Evolutionary conservation across 257 asterid genomes (phyloP).

Genomic region (Petunia axillaris): DNA sequence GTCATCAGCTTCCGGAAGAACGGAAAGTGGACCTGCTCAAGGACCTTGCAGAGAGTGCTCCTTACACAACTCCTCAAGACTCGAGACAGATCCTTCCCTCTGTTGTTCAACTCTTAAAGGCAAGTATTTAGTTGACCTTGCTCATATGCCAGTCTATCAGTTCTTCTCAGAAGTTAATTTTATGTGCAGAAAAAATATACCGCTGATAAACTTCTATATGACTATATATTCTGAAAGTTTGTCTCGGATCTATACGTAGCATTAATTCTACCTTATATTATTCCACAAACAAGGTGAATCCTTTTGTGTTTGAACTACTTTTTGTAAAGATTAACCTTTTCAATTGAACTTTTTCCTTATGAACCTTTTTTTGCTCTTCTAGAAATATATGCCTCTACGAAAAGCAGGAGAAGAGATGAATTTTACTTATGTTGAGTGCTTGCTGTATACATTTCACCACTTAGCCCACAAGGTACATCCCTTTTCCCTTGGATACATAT

Average conservation of each 20-base stretch:
- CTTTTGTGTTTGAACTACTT: constrained; percentile 12
- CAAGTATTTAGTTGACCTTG: constrained; percentile 34
- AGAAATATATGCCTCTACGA: constrained; percentile 84
- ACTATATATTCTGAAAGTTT: not conserved
- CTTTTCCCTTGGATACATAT: constrained; percentile 26
- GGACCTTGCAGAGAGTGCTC: constrained; percentile 91
- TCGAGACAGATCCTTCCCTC: constrained; percentile 84
- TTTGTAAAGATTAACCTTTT: not conserved
- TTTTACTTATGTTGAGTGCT: constrained; percentile 88
- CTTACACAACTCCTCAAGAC: constrained; percentile 83
- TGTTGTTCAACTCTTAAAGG: constrained; percentile 82
- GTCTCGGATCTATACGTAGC: not conserved
- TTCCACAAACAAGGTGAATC: constrained; percentile 5
- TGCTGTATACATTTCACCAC: constrained; percentile 85
- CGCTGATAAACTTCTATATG: not conserved
- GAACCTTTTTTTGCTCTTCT: constrained; percentile 30
- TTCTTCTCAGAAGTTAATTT: not conserved
- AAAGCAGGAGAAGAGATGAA: constrained; percentile 88
- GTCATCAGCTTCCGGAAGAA: constrained; percentile 82
- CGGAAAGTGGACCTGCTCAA: constrained; percentile 92
- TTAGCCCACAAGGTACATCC: constrained; percentile 74
- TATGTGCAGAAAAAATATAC: not conserved
- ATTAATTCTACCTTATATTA: not conserved
- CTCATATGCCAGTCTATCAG: not conserved
- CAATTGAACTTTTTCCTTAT: not conserved